Evolutionary conservation across 352 stramenopile species (phyloP), one percentile per base, ranked within the genome.

Genomic region (Phytophthora tentaculata): DNA sequence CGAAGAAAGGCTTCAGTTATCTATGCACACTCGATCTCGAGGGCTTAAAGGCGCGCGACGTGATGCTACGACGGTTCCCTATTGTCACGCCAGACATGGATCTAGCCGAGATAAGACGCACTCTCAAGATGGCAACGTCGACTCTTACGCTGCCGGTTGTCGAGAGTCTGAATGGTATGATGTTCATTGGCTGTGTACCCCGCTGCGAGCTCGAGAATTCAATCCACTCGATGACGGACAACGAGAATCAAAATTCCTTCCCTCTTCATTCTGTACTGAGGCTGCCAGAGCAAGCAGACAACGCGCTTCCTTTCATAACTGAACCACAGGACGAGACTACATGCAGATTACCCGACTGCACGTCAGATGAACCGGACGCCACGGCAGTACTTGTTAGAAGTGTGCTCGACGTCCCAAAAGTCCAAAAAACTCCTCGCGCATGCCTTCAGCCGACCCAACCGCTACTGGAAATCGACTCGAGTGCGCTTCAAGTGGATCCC

Each of bases 1-100:
- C 80, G 19, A 79, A 75, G 50, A 84, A 85, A 50, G 81, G 80
- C 0, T 71, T 91, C 16, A 75, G 57, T n/a, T 84, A 89, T 44
- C 54, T 91, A 14, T 76, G 77, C 12, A 83, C 83, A 28, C 60
- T 90, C 7, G 66, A 84, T 26, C 74, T 84, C 1, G 61, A 76
- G 24, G 73, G 74, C 32, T 53, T 89, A 39, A 80, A 68, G 29
- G 80, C 78, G 9, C 61, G 75, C 32, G 83, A 91, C 64, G 72
- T 88, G 59, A 90, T 91, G 81, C 64, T 79, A 32, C 60, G 56
- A 23, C 67, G 74, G 22, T 73, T 84, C 50, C 74, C 72, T 8
- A 32, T 85, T 13, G 59, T 91, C 14, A 68, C 80, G 2, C 71
- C 80, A 22, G 56, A 78, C 12, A 88, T 84, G 20, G 66, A 53